A percentile compares a stretch with the other conserved stretches of the same genome.
Evolutionary conservation across 257 asterid genomes (phyloP).

Genomic region (Nyctanthes arbortristis): DNA sequence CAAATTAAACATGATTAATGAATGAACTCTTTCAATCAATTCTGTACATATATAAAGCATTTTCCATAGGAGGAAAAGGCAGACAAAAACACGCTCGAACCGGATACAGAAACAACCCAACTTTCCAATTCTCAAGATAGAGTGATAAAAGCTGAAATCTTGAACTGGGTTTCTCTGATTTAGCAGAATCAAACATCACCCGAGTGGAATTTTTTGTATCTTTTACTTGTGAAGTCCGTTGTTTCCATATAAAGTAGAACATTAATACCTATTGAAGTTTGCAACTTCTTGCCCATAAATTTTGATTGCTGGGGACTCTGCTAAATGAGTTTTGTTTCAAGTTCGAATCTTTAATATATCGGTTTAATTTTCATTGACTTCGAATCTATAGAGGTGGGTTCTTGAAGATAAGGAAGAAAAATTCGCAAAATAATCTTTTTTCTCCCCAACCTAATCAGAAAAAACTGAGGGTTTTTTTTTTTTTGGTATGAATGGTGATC

Average conservation of each 20-base stretch:
- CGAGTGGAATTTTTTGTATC: not conserved
- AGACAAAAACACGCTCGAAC: conserved; percentile 30
- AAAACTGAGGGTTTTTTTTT: not conserved
- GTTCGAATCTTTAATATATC: not conserved
- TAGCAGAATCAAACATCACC: not conserved
- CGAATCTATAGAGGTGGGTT: conserved; percentile 13
- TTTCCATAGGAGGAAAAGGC: conserved; percentile 40
- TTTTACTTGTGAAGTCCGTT: conserved; percentile 14
- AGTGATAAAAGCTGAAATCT: conserved; percentile 26
- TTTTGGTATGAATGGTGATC: conserved; percentile 26
- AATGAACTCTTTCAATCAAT: conserved; percentile 22
- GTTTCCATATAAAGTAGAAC: conserved; percentile 17
- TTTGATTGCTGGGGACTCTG: not conserved
- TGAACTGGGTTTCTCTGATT: conserved; percentile 32
- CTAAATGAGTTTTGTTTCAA: not conserved
- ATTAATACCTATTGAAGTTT: conserved; percentile 13
- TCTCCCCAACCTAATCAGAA: too few species aligned
- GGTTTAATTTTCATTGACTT: not conserved
- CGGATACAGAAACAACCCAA: conserved; percentile 27
- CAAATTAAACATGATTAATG: conserved; percentile 24
- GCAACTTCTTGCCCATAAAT: conserved; percentile 19
- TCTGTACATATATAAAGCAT: conserved; percentile 11
- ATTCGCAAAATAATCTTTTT: conserved; percentile 1
- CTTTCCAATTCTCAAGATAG: conserved; percentile 21
- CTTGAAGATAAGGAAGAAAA: conserved; percentile 11